Evolutionary conservation across 768 basidiomycete species (phyloP).

Genomic region (Lactarius sanguifluus): DNA sequence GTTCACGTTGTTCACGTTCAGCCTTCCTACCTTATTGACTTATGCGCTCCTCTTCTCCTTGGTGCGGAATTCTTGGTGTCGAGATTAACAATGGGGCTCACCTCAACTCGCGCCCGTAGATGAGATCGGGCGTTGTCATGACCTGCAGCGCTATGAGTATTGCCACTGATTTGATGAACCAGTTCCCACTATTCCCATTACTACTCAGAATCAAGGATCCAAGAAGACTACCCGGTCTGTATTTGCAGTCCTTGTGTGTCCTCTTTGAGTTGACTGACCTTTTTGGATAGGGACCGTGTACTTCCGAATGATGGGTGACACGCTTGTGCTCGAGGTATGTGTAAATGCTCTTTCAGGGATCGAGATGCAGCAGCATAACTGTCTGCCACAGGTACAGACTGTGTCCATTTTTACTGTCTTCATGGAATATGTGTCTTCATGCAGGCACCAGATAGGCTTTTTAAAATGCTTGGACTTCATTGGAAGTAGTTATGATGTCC

Average conservation of each 20-base stretch:
- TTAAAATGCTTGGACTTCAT: not conserved
- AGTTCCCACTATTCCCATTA: conserved; percentile 88
- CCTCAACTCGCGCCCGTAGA: conserved; percentile 37
- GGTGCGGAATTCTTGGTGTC: conserved; percentile 38
- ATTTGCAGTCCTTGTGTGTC: not conserved
- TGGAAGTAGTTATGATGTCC: not conserved
- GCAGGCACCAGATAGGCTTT: not conserved
- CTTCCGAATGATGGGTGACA: conserved; percentile 16
- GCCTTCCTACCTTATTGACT: conserved; percentile 81
- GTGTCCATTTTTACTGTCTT: conserved; percentile 17
- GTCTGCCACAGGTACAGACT: conserved; percentile 16
- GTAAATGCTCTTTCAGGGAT: not conserved
- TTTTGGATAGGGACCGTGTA: conserved; percentile 17
- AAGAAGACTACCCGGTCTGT: conserved; percentile 71
- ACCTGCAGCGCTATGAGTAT: conserved; percentile 64
- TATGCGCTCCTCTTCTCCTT: conserved; percentile 85
- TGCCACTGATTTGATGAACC: conserved; percentile 77
- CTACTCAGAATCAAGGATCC: conserved; percentile 85
- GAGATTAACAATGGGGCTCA: not conserved
- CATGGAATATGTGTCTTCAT: conserved; percentile 8
- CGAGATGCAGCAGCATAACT: not conserved
- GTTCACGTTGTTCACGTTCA: conserved; percentile 77
- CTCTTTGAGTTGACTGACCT: not conserved
- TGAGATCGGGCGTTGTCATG: conserved; percentile 53
- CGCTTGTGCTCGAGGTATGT: conserved; percentile 24